phyloP scores from a whole-genome alignment of 2,329 filamentous ascomycete genomes.

The Cordyceps cicadae region DNA sequence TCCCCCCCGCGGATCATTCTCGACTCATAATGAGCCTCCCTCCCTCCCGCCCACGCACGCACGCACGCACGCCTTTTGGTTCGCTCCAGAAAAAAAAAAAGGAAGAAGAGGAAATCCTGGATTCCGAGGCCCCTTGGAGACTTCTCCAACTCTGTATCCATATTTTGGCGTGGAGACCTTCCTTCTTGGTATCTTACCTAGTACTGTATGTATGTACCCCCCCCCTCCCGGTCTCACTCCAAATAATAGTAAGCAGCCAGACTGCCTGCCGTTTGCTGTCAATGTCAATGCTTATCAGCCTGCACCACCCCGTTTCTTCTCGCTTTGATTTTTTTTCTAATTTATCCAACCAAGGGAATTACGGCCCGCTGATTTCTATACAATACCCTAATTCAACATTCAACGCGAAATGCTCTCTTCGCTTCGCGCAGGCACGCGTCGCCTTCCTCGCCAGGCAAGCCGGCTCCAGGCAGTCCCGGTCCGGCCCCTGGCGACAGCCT shows the following conservation, averaged over 20 bases:
- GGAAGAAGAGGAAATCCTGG: not conserved
- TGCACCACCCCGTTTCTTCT: not conserved
- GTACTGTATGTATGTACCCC: no score
- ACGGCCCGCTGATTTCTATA: not conserved
- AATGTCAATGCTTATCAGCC: not conserved
- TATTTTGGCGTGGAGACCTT: constrained; percentile 2
- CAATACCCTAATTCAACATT: not conserved
- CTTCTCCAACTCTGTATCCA: constrained; percentile 1
- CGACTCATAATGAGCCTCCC: constrained; percentile 5
- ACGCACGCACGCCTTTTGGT: no score
- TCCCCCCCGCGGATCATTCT: not conserved
- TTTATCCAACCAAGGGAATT: not conserved
- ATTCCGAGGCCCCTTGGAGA: not conserved
- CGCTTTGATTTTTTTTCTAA: not conserved
- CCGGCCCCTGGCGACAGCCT: constrained; percentile 17
- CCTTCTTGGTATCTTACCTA: no score
- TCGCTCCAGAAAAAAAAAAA: not conserved
- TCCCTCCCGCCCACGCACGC: no score
- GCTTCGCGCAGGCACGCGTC: constrained; percentile 5
- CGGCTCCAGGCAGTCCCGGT: not conserved
- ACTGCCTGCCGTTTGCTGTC: no score
- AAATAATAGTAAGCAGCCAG: not conserved
- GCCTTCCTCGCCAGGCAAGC: not conserved
- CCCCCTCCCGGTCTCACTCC: not conserved
- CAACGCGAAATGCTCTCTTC: constrained; percentile 1